These are phyloP conservation scores for Uronychia binucleata DNA, from an alignment of 73 alveolate species.

Conservation along the genomic window DNA sequence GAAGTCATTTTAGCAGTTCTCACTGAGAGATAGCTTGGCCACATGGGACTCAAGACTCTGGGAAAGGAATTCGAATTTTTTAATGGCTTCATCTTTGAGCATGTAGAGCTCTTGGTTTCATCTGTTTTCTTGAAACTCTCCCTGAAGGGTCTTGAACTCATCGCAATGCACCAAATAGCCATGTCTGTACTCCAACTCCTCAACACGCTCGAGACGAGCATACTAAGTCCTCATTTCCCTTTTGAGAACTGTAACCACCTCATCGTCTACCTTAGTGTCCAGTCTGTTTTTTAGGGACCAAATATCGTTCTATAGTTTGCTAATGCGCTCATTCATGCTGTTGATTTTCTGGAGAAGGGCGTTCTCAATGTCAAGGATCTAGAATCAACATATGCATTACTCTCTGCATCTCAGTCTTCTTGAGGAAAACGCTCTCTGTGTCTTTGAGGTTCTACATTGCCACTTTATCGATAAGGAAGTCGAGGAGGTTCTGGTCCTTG, in stretches of 20 bases:
- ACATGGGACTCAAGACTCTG: background rate
- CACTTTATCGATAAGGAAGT: background rate
- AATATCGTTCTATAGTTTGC: background rate
- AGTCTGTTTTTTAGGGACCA: background rate
- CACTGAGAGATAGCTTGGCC: background rate
- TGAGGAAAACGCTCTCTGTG: background rate
- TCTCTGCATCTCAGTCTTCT: background rate
- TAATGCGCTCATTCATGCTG: background rate
- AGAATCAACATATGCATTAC: background rate
- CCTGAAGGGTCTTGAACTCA: background rate
- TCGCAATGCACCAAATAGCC: background rate
- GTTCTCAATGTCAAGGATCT: background rate
- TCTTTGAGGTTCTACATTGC: background rate
- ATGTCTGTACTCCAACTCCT: background rate
- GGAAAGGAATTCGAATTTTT: background rate
- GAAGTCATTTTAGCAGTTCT: background rate
- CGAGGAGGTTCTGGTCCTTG: constrained; percentile 2
- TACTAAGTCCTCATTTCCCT: background rate
- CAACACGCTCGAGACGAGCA: background rate
- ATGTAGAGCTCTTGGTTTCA: background rate
- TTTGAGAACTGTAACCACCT: background rate
- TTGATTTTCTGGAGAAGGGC: background rate
- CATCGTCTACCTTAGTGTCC: background rate
- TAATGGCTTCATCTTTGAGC: background rate
- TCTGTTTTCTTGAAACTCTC: background rate